These are phyloP conservation scores for Rosa hybrid DNA, from an alignment of 331 rosid species.

Conservation along the genomic window DNA sequence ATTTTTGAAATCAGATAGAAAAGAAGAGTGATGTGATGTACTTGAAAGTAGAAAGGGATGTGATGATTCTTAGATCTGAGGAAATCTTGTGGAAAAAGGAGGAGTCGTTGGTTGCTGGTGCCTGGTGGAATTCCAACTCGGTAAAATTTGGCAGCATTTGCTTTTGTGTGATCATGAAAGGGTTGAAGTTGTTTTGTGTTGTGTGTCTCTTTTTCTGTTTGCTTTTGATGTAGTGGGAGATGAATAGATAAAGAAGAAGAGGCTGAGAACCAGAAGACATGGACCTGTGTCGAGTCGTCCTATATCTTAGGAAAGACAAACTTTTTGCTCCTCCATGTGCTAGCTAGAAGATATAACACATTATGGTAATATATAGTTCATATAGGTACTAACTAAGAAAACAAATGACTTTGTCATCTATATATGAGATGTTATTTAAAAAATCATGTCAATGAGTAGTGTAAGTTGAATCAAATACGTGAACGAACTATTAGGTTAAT, in stretches of 20 bases:
- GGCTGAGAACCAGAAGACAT: background rate
- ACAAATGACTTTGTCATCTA: no score
- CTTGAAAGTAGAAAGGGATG: background rate
- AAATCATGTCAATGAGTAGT: no score
- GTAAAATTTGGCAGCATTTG: slow-evolving; percentile 37
- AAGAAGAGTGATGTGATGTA: background rate
- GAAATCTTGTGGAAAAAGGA: slow-evolving; percentile 17
- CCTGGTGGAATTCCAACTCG: slow-evolving; percentile 68
- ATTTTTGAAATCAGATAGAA: background rate
- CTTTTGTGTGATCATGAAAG: background rate
- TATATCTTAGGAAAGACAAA: background rate
- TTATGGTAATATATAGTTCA: no score
- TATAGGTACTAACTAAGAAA: no score
- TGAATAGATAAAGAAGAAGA: background rate
- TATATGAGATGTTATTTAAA: no score
- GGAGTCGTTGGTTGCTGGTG: slow-evolving; percentile 30
- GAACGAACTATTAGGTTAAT: no score
- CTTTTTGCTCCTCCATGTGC: background rate
- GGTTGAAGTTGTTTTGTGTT: background rate
- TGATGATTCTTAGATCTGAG: slow-evolving; percentile 2
- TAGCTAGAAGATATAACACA: background rate
- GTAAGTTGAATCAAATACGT: no score
- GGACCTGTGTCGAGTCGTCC: slow-evolving; percentile 3
- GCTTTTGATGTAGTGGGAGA: slow-evolving; percentile 13
- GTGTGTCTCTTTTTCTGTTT: background rate